Percentiles rank a stretch among this genome's conserved stretches.
Evolutionary conservation across 176 grass and related monocot species (phyloP).

Genomic region (Ampelocalamus luodianensis): DNA sequence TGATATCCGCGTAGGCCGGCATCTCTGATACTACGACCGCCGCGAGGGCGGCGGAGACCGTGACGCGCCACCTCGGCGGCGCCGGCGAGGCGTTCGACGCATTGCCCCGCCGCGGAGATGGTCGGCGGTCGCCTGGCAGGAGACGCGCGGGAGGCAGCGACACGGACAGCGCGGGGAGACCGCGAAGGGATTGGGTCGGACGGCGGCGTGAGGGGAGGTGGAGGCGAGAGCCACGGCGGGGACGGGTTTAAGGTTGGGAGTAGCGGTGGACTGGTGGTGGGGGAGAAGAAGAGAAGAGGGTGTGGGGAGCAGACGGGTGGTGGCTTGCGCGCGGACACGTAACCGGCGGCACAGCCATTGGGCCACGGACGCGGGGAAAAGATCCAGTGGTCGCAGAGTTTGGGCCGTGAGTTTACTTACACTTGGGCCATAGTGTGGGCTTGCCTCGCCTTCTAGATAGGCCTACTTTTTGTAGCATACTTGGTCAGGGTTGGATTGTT

Average conservation of each 20-base stretch:
- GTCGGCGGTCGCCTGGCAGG: conserved; percentile 56
- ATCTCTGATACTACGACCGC: conserved; percentile 51
- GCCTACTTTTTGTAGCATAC: no score
- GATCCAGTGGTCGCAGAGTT: not conserved
- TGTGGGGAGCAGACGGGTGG: conserved; percentile 19
- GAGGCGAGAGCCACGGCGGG: conserved; percentile 64
- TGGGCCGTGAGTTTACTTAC: not conserved
- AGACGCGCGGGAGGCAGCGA: conserved; percentile 41
- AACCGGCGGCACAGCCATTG: not conserved
- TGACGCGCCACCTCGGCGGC: conserved; percentile 59
- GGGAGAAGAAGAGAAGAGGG: not conserved
- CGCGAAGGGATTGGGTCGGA: conserved; percentile 14
- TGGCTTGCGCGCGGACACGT: conserved; percentile 76
- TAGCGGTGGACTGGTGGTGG: not conserved
- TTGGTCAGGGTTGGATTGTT: no score
- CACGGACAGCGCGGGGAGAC: not conserved
- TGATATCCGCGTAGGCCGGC: conserved; percentile 76
- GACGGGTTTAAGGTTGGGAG: conserved; percentile 6
- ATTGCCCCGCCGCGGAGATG: conserved; percentile 33
- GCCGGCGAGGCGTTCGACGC: conserved; percentile 50
- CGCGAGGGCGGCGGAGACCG: conserved; percentile 73
- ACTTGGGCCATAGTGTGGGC: not conserved
- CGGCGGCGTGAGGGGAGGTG: conserved; percentile 50
- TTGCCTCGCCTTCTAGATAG: not conserved
- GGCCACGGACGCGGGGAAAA: not conserved